Conservation (phyloP, 2,329 filamentous ascomycete species). For the Nannizziopsis arthrosporioides region DNA sequence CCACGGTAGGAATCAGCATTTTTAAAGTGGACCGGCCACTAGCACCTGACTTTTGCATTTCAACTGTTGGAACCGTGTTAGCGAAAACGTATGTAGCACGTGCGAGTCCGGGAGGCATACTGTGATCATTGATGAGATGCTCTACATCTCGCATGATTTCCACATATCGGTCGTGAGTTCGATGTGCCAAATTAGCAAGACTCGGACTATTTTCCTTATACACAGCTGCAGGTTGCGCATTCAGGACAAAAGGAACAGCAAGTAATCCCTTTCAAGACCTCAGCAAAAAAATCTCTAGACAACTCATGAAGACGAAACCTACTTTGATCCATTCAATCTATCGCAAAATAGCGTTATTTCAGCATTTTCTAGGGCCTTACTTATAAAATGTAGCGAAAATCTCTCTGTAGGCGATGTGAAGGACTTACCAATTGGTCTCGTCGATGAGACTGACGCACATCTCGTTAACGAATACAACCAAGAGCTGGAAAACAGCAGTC, state of each 20-base stretch:
- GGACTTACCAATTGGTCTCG: constrained; percentile 73
- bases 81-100: not conserved
- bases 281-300: not conserved
- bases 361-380: not conserved
- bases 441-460: constrained; percentile 63
- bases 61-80: constrained; percentile 41
- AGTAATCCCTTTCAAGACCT: constrained; percentile 49
- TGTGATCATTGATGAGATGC: constrained; percentile 81
- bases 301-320: not conserved
- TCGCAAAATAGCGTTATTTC: constrained; percentile 4
- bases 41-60: constrained; percentile 54
- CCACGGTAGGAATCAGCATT: constrained; percentile 78
- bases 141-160: constrained; percentile 95
- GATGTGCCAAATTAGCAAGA: constrained; percentile 60
- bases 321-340: constrained; percentile 86
- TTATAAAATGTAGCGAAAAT: not conserved
- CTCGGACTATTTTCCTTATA: constrained; percentile 56
- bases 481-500: constrained; percentile 18
- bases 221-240: constrained; percentile 83
- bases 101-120: constrained; percentile 37
- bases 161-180: constrained; percentile 77
- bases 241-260: constrained; percentile 90
- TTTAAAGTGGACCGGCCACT: constrained; percentile 77
- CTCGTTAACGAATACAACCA: constrained; percentile 16
- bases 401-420: not conserved